Conservation (phyloP, 495 filamentous ascomycete species). For the Daldinia vernicosa region DNA sequence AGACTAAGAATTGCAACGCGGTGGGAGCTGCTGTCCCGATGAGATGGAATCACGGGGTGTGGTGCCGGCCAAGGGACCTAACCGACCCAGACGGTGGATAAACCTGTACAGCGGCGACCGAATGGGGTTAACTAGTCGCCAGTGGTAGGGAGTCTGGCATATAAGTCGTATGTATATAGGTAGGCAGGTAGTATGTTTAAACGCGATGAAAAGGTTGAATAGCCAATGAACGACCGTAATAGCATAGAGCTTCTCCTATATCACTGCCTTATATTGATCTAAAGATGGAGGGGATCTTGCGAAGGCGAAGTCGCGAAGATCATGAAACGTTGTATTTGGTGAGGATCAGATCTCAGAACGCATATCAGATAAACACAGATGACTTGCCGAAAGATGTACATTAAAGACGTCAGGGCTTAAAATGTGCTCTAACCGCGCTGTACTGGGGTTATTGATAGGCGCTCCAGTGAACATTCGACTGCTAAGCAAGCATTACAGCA, state of each 20-base stretch:
- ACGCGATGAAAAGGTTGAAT: conserved; percentile 7
- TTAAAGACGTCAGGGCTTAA: conserved; percentile 26
- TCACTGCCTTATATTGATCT: conserved; percentile 8
- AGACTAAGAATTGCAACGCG: conserved; percentile 10
- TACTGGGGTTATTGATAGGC: conserved; percentile 28
- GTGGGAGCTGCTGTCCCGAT: conserved; percentile 24
- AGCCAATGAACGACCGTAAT: conserved; percentile 17
- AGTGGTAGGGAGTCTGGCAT: not conserved
- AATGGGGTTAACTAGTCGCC: conserved; percentile 16
- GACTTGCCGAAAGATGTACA: conserved; percentile 28
- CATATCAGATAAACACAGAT: conserved; percentile 38
- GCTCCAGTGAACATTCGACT: conserved; percentile 36
- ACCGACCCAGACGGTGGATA: not conserved
- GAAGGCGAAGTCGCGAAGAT: conserved; percentile 40
- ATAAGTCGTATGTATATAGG: conserved; percentile 8
- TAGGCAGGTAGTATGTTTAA: not conserved
- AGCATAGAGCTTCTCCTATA: conserved; percentile 1
- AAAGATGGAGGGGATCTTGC: conserved; percentile 17
- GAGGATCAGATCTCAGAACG: conserved; percentile 37
- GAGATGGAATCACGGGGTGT: conserved; percentile 22
- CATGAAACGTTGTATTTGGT: conserved; percentile 45
- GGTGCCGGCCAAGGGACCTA: conserved; percentile 12
- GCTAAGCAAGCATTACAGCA: not conserved
- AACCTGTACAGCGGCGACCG: conserved; percentile 14
- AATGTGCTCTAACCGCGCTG: conserved; percentile 9